Conservation (phyloP, 768 basidiomycete genomes). For the Sutorius australiensis region DNA sequence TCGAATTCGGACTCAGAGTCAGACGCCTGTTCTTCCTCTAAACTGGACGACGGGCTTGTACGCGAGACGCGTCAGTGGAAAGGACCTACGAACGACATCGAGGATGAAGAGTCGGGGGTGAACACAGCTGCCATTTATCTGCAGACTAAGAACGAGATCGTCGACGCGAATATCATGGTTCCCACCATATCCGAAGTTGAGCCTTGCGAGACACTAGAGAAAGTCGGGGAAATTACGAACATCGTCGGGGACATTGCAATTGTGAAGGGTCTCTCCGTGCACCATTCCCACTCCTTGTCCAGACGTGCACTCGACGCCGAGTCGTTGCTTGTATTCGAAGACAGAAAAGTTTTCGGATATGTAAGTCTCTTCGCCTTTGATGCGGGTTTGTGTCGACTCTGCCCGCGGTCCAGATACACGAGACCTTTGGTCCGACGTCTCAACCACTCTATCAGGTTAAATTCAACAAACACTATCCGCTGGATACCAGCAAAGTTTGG, state of each 20-base stretch:
- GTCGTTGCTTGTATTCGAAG: constrained; percentile 85
- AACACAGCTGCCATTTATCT: constrained; percentile 42
- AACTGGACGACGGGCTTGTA: constrained; percentile 17
- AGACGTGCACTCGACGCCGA: constrained; percentile 80
- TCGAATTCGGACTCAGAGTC: constrained; percentile 37
- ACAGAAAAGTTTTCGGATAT: constrained; percentile 85
- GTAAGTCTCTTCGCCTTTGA: constrained; percentile 45
- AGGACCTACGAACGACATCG: constrained; percentile 29
- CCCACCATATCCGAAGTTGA: constrained; percentile 65
- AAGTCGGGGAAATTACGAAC: constrained; percentile 74
- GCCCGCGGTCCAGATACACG: constrained; percentile 60
- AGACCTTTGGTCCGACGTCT: constrained; percentile 92
- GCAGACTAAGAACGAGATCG: constrained; percentile 68
- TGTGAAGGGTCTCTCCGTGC: constrained; percentile 56
- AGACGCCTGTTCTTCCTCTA: constrained; percentile 19
- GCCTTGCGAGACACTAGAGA: constrained; percentile 62
- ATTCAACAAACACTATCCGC: constrained; percentile 63
- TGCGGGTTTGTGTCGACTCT: constrained; percentile 12
- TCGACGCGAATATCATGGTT: constrained; percentile 52
- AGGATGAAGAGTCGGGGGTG: constrained; percentile 51
- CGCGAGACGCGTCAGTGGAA: constrained; percentile 2
- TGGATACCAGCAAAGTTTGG: constrained; percentile 53
- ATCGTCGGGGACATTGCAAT: constrained; percentile 72
- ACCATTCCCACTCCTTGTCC: constrained; percentile 42
- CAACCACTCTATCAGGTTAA: constrained; percentile 88